Percentiles rank a stretch among this genome's conserved stretches.
Evolutionary conservation across 2,329 filamentous ascomycete genomes (phyloP).

Genomic region (Pyrenochaeta sp.): DNA sequence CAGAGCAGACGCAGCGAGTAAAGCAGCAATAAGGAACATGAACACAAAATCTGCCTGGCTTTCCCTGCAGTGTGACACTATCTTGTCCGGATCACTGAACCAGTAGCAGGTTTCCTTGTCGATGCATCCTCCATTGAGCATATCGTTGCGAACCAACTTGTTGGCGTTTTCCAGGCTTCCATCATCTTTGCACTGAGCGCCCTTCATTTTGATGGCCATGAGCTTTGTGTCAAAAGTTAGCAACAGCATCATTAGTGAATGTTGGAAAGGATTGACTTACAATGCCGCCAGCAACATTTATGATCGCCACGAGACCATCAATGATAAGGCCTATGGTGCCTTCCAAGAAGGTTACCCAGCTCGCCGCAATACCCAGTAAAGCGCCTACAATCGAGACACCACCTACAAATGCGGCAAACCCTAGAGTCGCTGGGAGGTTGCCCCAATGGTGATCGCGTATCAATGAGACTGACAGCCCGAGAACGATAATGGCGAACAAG

Average conservation of each 20-base stretch:
- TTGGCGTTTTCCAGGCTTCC: not conserved
- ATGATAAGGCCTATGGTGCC: slow-evolving; percentile 18
- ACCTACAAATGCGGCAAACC: slow-evolving; percentile 27
- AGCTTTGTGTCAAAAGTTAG: slow-evolving; percentile 1
- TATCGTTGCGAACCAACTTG: slow-evolving; percentile 9
- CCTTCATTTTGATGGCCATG: slow-evolving; percentile 1
- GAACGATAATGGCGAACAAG: slow-evolving; percentile 30
- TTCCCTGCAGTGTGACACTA: slow-evolving; percentile 19
- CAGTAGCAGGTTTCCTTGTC: not conserved
- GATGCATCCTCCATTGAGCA: slow-evolving; percentile 25
- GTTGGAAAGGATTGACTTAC: slow-evolving; percentile 18
- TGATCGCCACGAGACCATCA: slow-evolving; percentile 18
- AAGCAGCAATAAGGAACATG: slow-evolving; percentile 31
- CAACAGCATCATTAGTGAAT: not conserved
- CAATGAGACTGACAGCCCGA: slow-evolving; percentile 28
- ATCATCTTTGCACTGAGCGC: not conserved
- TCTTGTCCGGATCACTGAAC: not conserved
- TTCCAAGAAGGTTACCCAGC: slow-evolving; percentile 21
- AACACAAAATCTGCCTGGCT: slow-evolving; percentile 35
- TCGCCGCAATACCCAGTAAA: slow-evolving; percentile 23
- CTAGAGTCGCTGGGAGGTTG: slow-evolving; percentile 12
- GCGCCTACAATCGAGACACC: slow-evolving; percentile 25
- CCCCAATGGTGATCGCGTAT: slow-evolving; percentile 25
- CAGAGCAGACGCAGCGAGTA: slow-evolving; percentile 19
- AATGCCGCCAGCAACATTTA: slow-evolving; percentile 29